Base-by-base conservation (phyloP, 495 filamentous ascomycete genomes). In the Penicillium riverlandense region DNA sequence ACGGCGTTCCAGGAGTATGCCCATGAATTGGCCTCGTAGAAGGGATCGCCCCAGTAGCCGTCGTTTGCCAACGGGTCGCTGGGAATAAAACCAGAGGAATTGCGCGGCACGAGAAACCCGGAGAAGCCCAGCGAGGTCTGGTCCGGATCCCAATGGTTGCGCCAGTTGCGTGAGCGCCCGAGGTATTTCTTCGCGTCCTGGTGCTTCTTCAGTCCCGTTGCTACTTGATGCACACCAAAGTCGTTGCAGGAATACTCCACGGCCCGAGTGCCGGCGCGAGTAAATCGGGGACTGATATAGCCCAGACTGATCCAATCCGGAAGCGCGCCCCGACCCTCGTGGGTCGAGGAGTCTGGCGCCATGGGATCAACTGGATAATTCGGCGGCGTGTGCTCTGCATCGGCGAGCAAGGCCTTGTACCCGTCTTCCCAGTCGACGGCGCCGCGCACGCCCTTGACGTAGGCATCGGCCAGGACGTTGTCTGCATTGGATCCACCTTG, bases 401-500 rank as follows among this genome's bases (percentile, higher is more conserved):
- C 73, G 41, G 75, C 80, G n/a, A 81, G 64, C 78, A 89, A 84
- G 28, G 85, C 83, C 29, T 63, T 57, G 49, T 80, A 87, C 8
- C 77, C 84, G 41, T 79, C 80, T n/a, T 70, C 62, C 84, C 85
- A 88, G 54, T 88, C 70, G 8, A 88, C 63, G n/a, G 59, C 66
- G 7, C 72, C 76, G 9, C 76, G 67, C 14, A 88, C 77, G 1
- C 83, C 82, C 45, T 88, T 88, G 30, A 88, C 77, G 48, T 81
- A 88, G 1, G 84, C 83, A 52, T 89, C 85, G 1, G 84, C 85
- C 16, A 89, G 72, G 7, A 89, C 69, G 47, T 84, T 86, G 57
- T 89, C 85, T 1, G 78, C 78, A 48, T 87, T 86, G 7, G 78
- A 85, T 7, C 85, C 85, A 7, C 84, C 87, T 63, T 89, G 84